Evolutionary conservation across 495 filamentous ascomycete species (phyloP).

Genomic region (Chaetomium fimeti): DNA sequence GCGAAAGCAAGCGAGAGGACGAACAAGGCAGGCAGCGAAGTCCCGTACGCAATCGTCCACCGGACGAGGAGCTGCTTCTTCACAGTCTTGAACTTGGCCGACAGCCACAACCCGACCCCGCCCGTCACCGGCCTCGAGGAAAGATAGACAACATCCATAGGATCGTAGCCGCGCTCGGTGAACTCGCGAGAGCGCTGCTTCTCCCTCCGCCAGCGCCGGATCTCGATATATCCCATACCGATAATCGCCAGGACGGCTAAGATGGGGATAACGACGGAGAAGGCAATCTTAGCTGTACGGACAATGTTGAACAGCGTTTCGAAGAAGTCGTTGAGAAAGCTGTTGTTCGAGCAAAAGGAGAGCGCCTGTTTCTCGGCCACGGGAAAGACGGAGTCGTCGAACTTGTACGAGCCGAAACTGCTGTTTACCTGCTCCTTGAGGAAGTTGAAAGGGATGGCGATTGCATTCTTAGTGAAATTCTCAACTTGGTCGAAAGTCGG

Average conservation of each 20-base stretch:
- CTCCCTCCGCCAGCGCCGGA: constrained; percentile 72
- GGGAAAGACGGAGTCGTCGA: constrained; percentile 74
- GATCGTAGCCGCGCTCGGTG: constrained; percentile 62
- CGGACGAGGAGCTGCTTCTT: constrained; percentile 69
- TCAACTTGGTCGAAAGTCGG: constrained; percentile 81
- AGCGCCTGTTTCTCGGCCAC: constrained; percentile 77
- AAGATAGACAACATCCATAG: constrained; percentile 87
- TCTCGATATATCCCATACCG: constrained; percentile 76
- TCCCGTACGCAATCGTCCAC: constrained; percentile 86
- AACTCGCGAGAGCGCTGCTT: constrained; percentile 66
- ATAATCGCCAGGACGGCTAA: constrained; percentile 63
- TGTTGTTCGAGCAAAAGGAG: constrained; percentile 83
- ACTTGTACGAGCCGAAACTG: constrained; percentile 65
- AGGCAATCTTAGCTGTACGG: constrained; percentile 63
- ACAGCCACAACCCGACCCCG: constrained; percentile 66
- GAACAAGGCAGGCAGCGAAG: constrained; percentile 80
- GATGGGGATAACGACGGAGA: constrained; percentile 67
- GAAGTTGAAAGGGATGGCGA: constrained; percentile 74
- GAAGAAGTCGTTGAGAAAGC: constrained; percentile 86
- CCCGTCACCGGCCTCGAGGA: constrained; percentile 75
- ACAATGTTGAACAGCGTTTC: constrained; percentile 60
- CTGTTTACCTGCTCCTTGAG: constrained; percentile 68
- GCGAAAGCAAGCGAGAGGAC: constrained; percentile 82
- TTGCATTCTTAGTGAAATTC: constrained; percentile 68
- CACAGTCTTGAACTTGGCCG: constrained; percentile 60